phyloP scores from a whole-genome alignment of 202 grass and related monocot genomes.

The Carex arenaria region DNA sequence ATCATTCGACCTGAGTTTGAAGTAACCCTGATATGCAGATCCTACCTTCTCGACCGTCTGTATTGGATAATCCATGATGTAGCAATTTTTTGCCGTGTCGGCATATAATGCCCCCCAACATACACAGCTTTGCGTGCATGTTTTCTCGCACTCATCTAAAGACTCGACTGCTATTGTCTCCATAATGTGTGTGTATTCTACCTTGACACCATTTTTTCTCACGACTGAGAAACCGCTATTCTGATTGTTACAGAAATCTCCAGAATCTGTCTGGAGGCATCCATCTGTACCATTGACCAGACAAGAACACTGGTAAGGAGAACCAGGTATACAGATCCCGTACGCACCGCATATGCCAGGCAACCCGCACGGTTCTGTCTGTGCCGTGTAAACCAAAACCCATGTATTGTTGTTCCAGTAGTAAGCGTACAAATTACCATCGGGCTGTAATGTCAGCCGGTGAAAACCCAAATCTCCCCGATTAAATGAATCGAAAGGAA shows the following conservation, averaged over 20 bases:
- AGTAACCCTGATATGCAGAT: slow-evolving; percentile 52
- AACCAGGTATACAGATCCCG: slow-evolving; percentile 49
- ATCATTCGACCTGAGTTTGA: slow-evolving; percentile 49
- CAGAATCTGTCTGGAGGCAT: slow-evolving; percentile 38
- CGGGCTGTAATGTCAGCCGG: slow-evolving; percentile 57
- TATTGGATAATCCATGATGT: slow-evolving; percentile 66
- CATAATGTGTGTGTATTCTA: slow-evolving; percentile 56
- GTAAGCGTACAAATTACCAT: slow-evolving; percentile 78
- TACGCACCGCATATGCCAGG: slow-evolving; percentile 67
- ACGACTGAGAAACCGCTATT: slow-evolving; percentile 35
- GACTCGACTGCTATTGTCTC: slow-evolving; percentile 33
- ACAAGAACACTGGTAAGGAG: slow-evolving; percentile 37
- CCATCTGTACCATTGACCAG: slow-evolving; percentile 25
- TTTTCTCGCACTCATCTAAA: slow-evolving; percentile 47
- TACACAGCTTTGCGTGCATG: slow-evolving; percentile 53
- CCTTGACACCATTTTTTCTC: slow-evolving; percentile 37
- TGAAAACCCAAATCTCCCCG: slow-evolving; percentile 41
- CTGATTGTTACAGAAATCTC: slow-evolving; percentile 35
- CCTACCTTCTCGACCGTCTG: slow-evolving; percentile 40
- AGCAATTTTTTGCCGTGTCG: slow-evolving; percentile 61
- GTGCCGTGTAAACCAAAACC: slow-evolving; percentile 46
- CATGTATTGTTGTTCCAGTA: slow-evolving; percentile 58
- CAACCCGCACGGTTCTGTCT: slow-evolving; percentile 44
- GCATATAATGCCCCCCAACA: slow-evolving; percentile 66
- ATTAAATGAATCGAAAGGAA: slow-evolving; percentile 70